Evolutionary conservation across 768 basidiomycete species (phyloP), one percentile per base, ranked within the genome.

Genomic region (Tephrocybe sp.): DNA sequence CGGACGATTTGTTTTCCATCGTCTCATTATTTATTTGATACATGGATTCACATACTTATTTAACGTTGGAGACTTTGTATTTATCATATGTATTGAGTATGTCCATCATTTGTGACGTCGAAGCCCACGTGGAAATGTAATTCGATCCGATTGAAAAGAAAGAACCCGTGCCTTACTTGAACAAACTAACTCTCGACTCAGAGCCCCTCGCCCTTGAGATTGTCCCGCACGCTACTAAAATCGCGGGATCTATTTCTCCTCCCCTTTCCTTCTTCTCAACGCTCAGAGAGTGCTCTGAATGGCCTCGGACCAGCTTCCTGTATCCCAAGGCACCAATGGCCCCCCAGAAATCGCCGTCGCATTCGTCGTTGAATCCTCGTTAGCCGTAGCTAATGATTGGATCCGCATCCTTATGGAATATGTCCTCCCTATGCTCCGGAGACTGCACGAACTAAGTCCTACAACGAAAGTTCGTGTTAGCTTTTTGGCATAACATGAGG

Each of bases 361-460:
- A 0, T 74, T 80, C 48, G 77, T 88, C 46, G 70, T 83, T 51
- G 86, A 88, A 43, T 76, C 82, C 1, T 86, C 87, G 5, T 63
- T 80, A 2, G 56, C 72, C 3, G 68, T 89, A 3, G 75, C 73
- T 7, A 55, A 68, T 2, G 78, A 84, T 60, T 87, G 84, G 85
- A 51, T 59, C 0, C 61, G 60, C 7, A 52, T 83, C 24, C 55
- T 81, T 35, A 30, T 51, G 8, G 72, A 76, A 5, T 87, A 86
- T 61, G 56, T 84, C 16, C 59, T 59, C 4, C 77, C 73, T 1
- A 68, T 86, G 47, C 58, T 86, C 43, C 77, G 72, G 47, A 79
- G 84, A 27, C 58, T 86, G 28, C 57, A 48, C 31, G 82, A 84
- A 35, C 34, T 69, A 0, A 65, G 77, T 56, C 60, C 69, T 4